A percentile compares a stretch with the other conserved stretches of the same genome.
These are phyloP conservation scores for Salix arbutifolia DNA, from an alignment of 345 rosid genomes.

Conservation along the genomic window DNA sequence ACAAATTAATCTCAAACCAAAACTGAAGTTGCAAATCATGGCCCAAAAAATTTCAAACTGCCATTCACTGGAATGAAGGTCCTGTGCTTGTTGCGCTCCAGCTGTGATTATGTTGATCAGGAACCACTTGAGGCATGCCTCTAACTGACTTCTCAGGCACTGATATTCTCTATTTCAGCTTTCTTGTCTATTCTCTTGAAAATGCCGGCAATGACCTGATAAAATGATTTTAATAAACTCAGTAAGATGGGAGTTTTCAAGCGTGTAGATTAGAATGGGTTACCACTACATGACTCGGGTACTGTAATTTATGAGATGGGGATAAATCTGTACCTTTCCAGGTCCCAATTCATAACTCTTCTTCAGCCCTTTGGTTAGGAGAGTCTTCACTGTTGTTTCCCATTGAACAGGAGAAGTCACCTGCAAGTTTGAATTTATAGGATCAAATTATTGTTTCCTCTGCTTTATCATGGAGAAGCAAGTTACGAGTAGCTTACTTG, in stretches of 20 bases:
- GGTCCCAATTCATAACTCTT: conserved; percentile 92
- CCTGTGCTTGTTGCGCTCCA: not conserved
- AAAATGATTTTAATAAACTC: conserved; percentile 11
- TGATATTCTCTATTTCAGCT: conserved; percentile 64
- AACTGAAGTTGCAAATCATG: not conserved
- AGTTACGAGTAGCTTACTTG: conserved; percentile 44
- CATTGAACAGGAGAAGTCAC: conserved; percentile 99
- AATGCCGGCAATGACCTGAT: conserved; percentile 92
- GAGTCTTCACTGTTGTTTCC: conserved; percentile 89
- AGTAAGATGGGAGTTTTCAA: not conserved
- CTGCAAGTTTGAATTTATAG: conserved; percentile 30
- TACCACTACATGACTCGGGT: not conserved
- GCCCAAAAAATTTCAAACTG: not conserved
- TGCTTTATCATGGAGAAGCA: not conserved
- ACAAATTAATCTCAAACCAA: not conserved
- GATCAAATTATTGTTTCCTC: not conserved
- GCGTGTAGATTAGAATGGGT: too few relatives aligned
- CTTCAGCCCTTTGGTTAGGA: conserved; percentile 64
- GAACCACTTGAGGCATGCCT: not conserved
- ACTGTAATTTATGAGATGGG: not conserved
- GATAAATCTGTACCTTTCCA: conserved; percentile 63
- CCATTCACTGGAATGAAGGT: not conserved
- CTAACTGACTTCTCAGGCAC: conserved; percentile 41
- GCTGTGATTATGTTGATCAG: not conserved
- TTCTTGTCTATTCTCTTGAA: conserved; percentile 83